Evolutionary conservation across 2,329 filamentous ascomycete species (phyloP).

Genomic region (Colletotrichum gigasporum): DNA sequence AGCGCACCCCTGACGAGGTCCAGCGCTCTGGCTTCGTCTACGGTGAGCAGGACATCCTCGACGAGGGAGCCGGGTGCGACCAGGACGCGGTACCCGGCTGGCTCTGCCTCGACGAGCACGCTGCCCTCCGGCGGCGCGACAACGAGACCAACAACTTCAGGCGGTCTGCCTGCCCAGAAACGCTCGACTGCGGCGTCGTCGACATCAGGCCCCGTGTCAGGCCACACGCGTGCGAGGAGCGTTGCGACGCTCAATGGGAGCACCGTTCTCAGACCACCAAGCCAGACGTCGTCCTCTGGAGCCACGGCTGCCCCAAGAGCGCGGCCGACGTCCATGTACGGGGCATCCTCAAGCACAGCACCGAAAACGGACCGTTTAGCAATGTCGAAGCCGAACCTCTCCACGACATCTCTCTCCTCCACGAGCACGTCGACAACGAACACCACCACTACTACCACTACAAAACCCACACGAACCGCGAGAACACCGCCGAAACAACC

Average conservation of each 20-base stretch:
- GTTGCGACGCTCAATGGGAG: conserved; percentile 47
- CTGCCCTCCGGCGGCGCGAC: conserved; percentile 28
- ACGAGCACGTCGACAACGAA: no score
- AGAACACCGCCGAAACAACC: background rate
- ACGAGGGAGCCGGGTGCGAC: background rate
- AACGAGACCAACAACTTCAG: conserved; percentile 39
- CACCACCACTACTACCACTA: conserved; percentile 21
- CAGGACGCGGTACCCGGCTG: conserved; percentile 25
- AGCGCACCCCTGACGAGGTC: background rate
- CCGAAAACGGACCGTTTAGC: background rate
- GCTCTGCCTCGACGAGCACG: conserved; percentile 36
- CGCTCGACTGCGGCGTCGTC: conserved; percentile 9
- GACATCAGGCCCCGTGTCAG: conserved; percentile 29
- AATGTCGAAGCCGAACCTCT: background rate
- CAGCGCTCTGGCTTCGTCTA: background rate
- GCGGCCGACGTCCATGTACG: conserved; percentile 23
- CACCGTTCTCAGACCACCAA: conserved; percentile 50
- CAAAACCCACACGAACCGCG: conserved; percentile 19
- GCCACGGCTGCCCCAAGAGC: conserved; percentile 22
- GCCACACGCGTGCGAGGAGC: conserved; percentile 52
- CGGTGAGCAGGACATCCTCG: conserved; percentile 12
- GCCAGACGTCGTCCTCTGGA: conserved; percentile 38
- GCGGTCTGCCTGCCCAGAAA: conserved; percentile 34
- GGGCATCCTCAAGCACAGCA: conserved; percentile 1
- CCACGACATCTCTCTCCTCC: conserved; percentile 2